Base-by-base conservation (phyloP, 768 basidiomycete genomes). In the Boletus sp. region DNA sequence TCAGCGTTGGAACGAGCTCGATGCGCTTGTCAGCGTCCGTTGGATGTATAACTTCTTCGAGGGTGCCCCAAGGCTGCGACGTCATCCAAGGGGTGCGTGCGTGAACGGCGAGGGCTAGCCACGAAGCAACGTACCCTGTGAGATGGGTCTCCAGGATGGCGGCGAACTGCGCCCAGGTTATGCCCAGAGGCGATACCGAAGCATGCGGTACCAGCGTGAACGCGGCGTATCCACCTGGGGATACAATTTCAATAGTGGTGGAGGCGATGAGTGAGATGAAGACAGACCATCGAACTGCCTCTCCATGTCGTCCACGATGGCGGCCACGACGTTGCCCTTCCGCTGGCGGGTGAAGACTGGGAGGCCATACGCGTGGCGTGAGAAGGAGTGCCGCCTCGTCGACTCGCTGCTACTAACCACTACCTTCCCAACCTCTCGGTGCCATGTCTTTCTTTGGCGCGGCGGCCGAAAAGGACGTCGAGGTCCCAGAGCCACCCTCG, bases 401-500 rank as follows among this genome's bases (percentile, higher is more conserved):
- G 14, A 10, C 19, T 15, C 21, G 9, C 39, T n/a, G 7, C 4
- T 32, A 42, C 55, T 23, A 7, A 7, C 30, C 5, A 33, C 53
- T 42, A 11, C 25, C 34, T 15, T 19, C 27, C 2, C 5, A n/a
- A n/a, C 23, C 7, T 19, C 14, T 34, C 14, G 13, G 30, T 23
- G 43, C 43, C 62, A 79, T 78, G 77, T 67, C 77, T 32, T 80
- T 80, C 73, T 80, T 79, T 55, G 57, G 62, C 27, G 34, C 69
- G 4, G 56, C 57, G 15, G 73, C 75, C 4, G 87, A 90, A 45
- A 90, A 88, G 70, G 92, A 94, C 68, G 75, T 92, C 52, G 91
- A 93, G 62, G 82, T 96, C 45, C 68, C 77, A 7, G 87, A 93
- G 54, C 87, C 90, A 0, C 93, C 93, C 4, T 68, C 82, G 9